Conservation (phyloP, 2,329 filamentous ascomycete genomes). For the Coniochaeta sp. region DNA sequence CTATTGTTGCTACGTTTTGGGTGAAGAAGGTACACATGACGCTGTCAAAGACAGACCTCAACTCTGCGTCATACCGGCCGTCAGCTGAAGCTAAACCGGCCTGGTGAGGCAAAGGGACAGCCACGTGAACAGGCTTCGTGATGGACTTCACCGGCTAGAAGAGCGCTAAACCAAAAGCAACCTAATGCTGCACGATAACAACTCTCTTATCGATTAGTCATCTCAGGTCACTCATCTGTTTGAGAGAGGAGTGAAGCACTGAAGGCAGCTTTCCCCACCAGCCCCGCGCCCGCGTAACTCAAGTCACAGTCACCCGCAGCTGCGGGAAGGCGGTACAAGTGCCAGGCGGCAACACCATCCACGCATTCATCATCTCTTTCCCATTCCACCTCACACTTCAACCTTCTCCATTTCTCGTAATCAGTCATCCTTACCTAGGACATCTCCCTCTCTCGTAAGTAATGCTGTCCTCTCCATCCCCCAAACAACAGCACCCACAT, state of each 20-base stretch:
- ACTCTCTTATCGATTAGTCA: neutral
- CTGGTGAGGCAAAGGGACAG: neutral
- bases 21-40: neutral
- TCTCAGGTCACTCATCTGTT: neutral
- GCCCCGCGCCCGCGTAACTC: too few species aligned
- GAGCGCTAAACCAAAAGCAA: neutral
- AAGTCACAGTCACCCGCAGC: too few species aligned
- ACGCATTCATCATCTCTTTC: conserved; percentile 4
- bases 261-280: neutral
- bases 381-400: neutral
- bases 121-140: conserved; percentile 3
- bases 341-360: neutral
- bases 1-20: too few species aligned
- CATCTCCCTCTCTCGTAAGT: neutral
- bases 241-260: too few species aligned
- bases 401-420: neutral
- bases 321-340: neutral
- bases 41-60: neutral
- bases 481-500: neutral
- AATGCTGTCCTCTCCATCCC: neutral
- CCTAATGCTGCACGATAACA: neutral
- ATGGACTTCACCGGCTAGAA: neutral
- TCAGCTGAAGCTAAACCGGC: neutral
- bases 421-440: neutral
- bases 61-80: neutral